phyloP scores from a whole-genome alignment of 371 early-diverging fungal genomes.

The Entomophthora muscae region DNA sequence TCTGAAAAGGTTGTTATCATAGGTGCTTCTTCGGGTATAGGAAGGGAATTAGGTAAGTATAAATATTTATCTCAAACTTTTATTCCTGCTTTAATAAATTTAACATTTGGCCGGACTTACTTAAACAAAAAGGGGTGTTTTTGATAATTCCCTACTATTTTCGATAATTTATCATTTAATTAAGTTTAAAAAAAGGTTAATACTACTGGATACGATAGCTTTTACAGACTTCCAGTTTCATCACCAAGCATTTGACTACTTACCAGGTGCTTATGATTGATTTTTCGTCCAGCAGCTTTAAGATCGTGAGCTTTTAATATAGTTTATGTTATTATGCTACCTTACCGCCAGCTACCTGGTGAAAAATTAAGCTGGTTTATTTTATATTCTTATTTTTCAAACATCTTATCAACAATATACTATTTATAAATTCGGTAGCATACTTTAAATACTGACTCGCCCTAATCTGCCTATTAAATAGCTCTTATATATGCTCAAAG shows the following conservation, averaged over 20 bases:
- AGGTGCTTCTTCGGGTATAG: conserved; percentile 71
- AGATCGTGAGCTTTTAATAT: background rate
- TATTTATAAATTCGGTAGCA: background rate
- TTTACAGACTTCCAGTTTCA: no score
- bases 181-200: no score
- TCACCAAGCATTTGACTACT: no score
- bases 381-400: background rate
- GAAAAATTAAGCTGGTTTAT: background rate
- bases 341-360: background rate
- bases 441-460: background rate
- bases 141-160: background rate
- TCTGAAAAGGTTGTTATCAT: conserved; percentile 47
- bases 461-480: background rate
- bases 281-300: no score
- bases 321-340: background rate
- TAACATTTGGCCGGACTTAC: background rate
- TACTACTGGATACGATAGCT: no score
- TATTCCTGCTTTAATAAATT: background rate
- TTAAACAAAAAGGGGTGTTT: background rate
- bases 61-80: background rate
- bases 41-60: conserved; percentile 22
- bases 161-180: background rate
- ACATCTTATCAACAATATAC: background rate
- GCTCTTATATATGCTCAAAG: conserved; percentile 52
- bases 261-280: no score